Evolutionary conservation across 345 rosid genomes (phyloP).

Genomic region (Eucalyptus regnans): DNA sequence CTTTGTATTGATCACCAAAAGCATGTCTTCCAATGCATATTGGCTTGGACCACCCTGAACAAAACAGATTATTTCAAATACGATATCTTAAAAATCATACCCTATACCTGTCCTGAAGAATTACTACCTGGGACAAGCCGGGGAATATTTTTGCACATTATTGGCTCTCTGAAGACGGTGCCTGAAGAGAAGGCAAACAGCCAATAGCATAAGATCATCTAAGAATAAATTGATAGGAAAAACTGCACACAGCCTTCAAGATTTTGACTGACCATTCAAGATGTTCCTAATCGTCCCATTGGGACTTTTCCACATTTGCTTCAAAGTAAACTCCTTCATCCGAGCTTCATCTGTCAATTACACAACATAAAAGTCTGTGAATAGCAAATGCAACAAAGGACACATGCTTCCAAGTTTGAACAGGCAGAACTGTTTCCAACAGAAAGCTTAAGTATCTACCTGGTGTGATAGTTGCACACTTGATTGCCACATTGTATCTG

Average conservation of each 20-base stretch:
- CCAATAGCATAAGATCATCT: neutral
- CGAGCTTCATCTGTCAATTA: conserved; percentile 78
- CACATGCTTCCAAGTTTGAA: neutral
- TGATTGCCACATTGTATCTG: conserved; percentile 96
- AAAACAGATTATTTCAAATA: neutral
- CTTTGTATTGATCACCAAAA: conserved; percentile 94
- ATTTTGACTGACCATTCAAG: conserved; percentile 55
- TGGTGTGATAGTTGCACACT: conserved; percentile 98
- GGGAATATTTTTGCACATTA: conserved; percentile 87
- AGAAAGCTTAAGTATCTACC: conserved; percentile 20
- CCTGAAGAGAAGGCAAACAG: conserved; percentile 34
- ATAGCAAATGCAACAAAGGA: neutral
- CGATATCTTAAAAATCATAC: neutral
- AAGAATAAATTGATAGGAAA: neutral
- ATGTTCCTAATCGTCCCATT: conserved; percentile 96
- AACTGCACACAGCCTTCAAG: neutral
- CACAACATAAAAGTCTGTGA: neutral
- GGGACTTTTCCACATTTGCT: conserved; percentile 97
- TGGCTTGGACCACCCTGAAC: conserved; percentile 93
- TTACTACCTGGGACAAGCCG: conserved; percentile 68
- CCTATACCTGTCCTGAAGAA: neutral
- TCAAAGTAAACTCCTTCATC: conserved; percentile 72
- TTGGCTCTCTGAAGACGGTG: conserved; percentile 98
- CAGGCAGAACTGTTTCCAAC: neutral
- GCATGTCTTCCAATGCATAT: conserved; percentile 99